Evolutionary conservation across 768 basidiomycete genomes (phyloP).

Genomic region (Tulasnella calospora): DNA sequence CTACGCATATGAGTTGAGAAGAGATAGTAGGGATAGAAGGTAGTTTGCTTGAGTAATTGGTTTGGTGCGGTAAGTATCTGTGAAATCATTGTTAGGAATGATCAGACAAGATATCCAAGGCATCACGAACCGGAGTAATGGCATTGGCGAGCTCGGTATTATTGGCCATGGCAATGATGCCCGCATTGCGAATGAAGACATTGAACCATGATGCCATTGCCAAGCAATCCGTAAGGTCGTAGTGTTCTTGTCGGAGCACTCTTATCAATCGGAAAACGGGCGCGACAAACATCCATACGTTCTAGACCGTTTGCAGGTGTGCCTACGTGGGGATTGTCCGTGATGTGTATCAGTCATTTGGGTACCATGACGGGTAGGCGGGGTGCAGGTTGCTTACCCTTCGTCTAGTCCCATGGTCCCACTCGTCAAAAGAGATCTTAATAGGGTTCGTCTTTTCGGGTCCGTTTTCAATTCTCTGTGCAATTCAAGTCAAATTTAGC

Average conservation of each 20-base stretch:
- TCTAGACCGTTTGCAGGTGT: constrained; percentile 13
- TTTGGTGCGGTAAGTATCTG: constrained; percentile 47
- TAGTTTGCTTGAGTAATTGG: constrained; percentile 46
- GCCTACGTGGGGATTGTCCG: neutral
- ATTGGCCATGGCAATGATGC: constrained; percentile 56
- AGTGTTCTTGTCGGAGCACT: constrained; percentile 38
- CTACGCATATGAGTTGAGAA: constrained; percentile 55
- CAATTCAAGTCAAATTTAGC: neutral
- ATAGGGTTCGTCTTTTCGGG: constrained; percentile 29
- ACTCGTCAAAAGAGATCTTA: constrained; percentile 49
- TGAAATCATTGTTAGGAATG: neutral
- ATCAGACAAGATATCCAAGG: constrained; percentile 22
- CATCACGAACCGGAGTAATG: constrained; percentile 41
- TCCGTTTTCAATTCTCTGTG: constrained; percentile 31
- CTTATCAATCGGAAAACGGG: too few relatives aligned
- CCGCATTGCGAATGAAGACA: constrained; percentile 55
- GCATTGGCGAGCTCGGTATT: constrained; percentile 56
- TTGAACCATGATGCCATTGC: constrained; percentile 60
- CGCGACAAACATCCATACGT: neutral
- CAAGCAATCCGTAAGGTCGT: constrained; percentile 51
- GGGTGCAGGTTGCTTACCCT: constrained; percentile 12
- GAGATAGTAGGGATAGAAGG: constrained; percentile 49
- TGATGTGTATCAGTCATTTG: too few relatives aligned
- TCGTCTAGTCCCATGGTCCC: constrained; percentile 46
- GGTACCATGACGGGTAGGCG: too few relatives aligned